Evolutionary conservation across 352 stramenopile species (phyloP).

Genomic region (Phytopythium aichiense): DNA sequence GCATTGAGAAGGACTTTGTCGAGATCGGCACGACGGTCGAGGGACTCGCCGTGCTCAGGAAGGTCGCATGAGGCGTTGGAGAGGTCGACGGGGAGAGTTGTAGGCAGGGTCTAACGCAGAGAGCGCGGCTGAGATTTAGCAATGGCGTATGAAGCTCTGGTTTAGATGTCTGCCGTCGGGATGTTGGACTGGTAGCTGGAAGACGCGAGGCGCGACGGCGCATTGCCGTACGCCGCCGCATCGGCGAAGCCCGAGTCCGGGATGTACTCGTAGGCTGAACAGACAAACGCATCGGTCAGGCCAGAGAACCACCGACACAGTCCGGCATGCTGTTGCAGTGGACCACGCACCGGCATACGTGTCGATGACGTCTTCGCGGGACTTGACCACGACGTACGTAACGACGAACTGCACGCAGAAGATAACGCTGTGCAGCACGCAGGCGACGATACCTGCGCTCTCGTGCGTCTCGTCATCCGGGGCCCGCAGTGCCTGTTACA

Average conservation of each 20-base stretch:
- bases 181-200: conserved; percentile 52
- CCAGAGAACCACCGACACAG: not conserved
- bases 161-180: conserved; percentile 62
- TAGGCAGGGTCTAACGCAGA: not conserved
- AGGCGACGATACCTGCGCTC: conserved; percentile 42
- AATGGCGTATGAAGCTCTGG: not conserved
- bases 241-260: conserved; percentile 51
- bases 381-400: conserved; percentile 61
- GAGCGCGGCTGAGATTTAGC: not conserved
- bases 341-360: conserved; percentile 59
- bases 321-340: not conserved
- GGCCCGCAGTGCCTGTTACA: conserved; percentile 31
- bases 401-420: conserved; percentile 57
- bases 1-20: conserved; percentile 36
- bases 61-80: conserved; percentile 9
- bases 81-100: not conserved
- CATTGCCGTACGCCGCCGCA: conserved; percentile 31
- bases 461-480: conserved; percentile 22
- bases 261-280: conserved; percentile 80
- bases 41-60: conserved; percentile 55
- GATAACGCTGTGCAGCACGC: conserved; percentile 45
- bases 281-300: not conserved
- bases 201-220: conserved; percentile 6
- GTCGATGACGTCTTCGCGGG: conserved; percentile 82
- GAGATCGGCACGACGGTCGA: conserved; percentile 37